Base-by-base conservation (phyloP, 768 basidiomycete genomes). In the Pleurotus sapidus region DNA sequence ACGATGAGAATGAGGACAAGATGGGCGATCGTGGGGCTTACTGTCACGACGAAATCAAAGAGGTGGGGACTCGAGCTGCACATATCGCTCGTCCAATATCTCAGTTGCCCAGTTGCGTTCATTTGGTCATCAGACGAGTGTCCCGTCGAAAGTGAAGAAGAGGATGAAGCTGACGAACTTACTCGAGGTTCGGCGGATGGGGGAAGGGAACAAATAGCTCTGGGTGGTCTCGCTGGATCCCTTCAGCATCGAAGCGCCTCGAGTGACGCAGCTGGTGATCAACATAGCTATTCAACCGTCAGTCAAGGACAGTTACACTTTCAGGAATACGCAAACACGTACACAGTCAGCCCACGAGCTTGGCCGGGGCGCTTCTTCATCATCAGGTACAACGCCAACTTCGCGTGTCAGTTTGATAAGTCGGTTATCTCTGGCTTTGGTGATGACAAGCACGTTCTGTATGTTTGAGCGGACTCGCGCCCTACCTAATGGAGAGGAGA, bases 71-170 rank as follows among this genome's bases (percentile, higher is more conserved):
- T 91, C 56, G 82, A 82, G 60, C 83, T 88, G 72, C 97, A 99
- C 96, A 99, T 97, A 45, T 90, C 89, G 61, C 87, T 88, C 0
- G 95, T 98, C 97, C 97, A 99, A 68, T 98, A 99, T 58, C 97
- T 82, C 47, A 99, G 78, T 68, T 98, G 96, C 1, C 97, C 97
- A 56, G 95, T 88, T 38, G 90, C 88, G 37, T 71, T 67, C 57
- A 67, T 55, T 45, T 71, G 59, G 8, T 73, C 66, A 14, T 82
- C 81, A 56, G 79, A 73, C 62, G 71, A 50, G 15, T 39, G 42
- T 42, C n/a, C 42, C n/a, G 15, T 37, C 39, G 39, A 54, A 75
- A 58, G 72, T 71, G 68, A 70, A 1, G 84, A 74, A 34, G 81
- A 63, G 1, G 89, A 84, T 17, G 87, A 84, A 7, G 84, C 60